A percentile compares a stretch with the other conserved stretches of the same genome.
Conservation (phyloP, 306 rosid genomes). For the Quercus suber region DNA sequence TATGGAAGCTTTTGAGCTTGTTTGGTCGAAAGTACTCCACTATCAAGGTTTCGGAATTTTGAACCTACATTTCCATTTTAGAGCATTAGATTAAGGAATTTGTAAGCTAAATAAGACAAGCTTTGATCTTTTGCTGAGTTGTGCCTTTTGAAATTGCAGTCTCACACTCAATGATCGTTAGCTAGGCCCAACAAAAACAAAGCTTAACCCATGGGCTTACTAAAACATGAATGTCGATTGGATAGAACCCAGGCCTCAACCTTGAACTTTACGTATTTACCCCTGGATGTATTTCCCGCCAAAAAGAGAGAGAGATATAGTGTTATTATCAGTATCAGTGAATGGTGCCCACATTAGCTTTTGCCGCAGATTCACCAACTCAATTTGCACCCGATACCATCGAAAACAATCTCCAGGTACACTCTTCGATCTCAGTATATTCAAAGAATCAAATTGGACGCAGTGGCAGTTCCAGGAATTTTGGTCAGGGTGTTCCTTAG, state of each 20-base stretch:
- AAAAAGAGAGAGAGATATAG: neutral
- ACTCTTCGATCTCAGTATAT: neutral
- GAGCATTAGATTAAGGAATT: too few species aligned
- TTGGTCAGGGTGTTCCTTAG: too few species aligned
- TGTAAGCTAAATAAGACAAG: too few species aligned
- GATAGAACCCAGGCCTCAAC: too few species aligned
- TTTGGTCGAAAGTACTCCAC: constrained; percentile 74
- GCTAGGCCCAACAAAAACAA: too few species aligned
- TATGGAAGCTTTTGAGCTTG: constrained; percentile 47
- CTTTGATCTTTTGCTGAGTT: too few species aligned
- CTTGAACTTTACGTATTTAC: neutral
- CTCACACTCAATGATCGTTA: too few species aligned
- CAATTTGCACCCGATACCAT: neutral
- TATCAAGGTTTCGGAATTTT: constrained; percentile 45
- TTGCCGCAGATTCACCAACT: constrained; percentile 15
- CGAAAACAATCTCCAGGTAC: constrained; percentile 30
- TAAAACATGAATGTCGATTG: too few species aligned
- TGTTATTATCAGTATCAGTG: neutral
- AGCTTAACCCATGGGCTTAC: too few species aligned
- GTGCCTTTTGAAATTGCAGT: too few species aligned
- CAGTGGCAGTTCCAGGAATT: too few species aligned
- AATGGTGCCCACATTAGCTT: neutral
- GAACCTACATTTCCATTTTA: neutral
- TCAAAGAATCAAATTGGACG: neutral
- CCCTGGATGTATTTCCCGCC: constrained; percentile 10